A percentile compares a stretch with the other conserved stretches of the same genome.
These are phyloP conservation scores for Hondaea fermentalgiana DNA, from an alignment of 108 stramenopile species.

Conservation along the genomic window DNA sequence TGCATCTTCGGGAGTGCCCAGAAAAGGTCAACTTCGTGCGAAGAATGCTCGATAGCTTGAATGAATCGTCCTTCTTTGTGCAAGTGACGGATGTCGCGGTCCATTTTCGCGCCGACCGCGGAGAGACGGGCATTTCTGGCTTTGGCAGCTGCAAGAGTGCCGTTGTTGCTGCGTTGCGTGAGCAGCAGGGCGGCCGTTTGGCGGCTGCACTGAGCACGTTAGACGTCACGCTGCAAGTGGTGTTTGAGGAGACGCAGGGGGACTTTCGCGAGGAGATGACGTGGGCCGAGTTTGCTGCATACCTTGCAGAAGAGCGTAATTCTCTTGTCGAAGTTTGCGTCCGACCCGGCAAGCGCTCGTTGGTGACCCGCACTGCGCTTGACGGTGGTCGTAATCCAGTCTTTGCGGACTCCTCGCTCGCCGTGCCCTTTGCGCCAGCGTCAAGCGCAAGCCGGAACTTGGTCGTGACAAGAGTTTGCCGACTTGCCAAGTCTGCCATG, in stretches of 20 bases:
- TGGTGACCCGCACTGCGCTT: neutral
- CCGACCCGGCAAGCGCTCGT: neutral
- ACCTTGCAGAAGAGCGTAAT: neutral
- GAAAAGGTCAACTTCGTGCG: neutral
- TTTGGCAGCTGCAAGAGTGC: neutral
- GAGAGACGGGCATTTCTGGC: neutral
- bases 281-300: neutral
- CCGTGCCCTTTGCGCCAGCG: neutral
- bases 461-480: neutral
- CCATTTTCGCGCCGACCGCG: neutral
- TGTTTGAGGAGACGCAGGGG: neutral
- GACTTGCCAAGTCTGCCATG: no score
- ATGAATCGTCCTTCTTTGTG: neutral
- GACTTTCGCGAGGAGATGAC: neutral
- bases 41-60: neutral
- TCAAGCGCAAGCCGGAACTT: neutral
- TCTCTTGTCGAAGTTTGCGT: neutral
- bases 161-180: neutral
- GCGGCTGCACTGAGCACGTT: neutral
- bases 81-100: neutral
- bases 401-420: neutral
- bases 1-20: neutral
- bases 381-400: neutral
- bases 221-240: neutral
- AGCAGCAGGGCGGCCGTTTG: neutral